A percentile compares a stretch with the other conserved stretches of the same genome.
Conservation (phyloP, 306 rosid genomes). For the Vachellia pachyceras region DNA sequence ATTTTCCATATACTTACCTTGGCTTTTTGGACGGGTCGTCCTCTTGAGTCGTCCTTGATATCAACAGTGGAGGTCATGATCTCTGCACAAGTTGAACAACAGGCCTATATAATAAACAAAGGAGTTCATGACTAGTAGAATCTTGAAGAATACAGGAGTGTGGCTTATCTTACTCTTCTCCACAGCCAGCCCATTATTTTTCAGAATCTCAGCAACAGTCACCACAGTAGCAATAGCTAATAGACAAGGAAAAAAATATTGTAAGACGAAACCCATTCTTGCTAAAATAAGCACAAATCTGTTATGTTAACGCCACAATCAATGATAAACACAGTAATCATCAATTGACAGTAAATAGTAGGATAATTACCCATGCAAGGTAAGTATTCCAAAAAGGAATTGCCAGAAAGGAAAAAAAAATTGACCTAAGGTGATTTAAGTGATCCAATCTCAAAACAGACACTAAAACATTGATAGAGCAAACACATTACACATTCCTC, state of each 20-base stretch:
- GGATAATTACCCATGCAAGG: background rate
- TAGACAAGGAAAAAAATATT: background rate
- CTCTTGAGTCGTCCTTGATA: conserved; percentile 70
- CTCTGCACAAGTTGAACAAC: conserved; percentile 41
- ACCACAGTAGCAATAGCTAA: conserved; percentile 70
- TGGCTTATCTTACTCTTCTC: conserved; percentile 58
- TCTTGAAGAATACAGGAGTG: background rate
- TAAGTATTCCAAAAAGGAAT: background rate
- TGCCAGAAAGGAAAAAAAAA: background rate
- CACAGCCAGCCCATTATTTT: conserved; percentile 65
- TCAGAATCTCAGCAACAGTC: conserved; percentile 69
- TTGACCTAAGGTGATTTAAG: background rate
- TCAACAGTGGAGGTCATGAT: conserved; percentile 68
- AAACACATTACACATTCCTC: background rate
- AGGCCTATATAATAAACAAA: conserved; percentile 14
- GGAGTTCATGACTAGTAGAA: background rate
- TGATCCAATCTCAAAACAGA: background rate
- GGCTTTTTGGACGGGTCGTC: conserved; percentile 62
- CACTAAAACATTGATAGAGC: background rate
- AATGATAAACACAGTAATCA: background rate
- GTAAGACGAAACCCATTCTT: background rate
- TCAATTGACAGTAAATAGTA: background rate
- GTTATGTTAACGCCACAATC: no score
- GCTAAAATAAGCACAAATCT: background rate
- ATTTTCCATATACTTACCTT: conserved; percentile 38